A percentile compares a stretch with the other conserved stretches of the same genome.
phyloP scores from a whole-genome alignment of 1,284 basidiomycete genomes.

The Fomitopsis pinicola region DNA sequence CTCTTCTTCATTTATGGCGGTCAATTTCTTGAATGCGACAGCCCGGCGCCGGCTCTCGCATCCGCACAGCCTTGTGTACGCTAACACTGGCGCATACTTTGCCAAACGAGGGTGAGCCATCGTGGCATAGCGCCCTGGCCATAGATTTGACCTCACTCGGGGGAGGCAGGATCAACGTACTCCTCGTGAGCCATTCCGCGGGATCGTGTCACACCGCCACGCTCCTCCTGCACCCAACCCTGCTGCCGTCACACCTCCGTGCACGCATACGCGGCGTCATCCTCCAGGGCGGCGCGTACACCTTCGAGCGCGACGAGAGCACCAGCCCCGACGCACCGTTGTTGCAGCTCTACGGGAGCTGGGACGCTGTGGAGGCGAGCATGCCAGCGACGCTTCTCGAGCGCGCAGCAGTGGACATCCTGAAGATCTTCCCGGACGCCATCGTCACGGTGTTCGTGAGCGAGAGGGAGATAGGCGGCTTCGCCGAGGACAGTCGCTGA shows the following conservation, averaged over 20 bases:
- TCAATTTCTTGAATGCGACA: slow-evolving; percentile 47
- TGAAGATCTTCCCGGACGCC: slow-evolving; percentile 39
- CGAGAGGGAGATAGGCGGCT: slow-evolving; percentile 46
- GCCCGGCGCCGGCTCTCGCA: slow-evolving; percentile 39
- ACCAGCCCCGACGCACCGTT: slow-evolving; percentile 22
- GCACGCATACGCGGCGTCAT: slow-evolving; percentile 40
- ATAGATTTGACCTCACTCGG: background rate
- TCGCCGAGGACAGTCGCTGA: slow-evolving; percentile 30
- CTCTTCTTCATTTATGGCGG: slow-evolving; percentile 65
- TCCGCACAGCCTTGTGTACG: slow-evolving; percentile 44
- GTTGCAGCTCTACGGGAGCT: slow-evolving; percentile 42
- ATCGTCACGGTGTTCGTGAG: slow-evolving; percentile 37
- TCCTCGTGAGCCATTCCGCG: slow-evolving; percentile 55
- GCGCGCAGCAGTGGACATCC: slow-evolving; percentile 28
- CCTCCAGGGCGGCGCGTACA: slow-evolving; percentile 42
- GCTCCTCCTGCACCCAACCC: slow-evolving; percentile 36
- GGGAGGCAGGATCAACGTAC: slow-evolving; percentile 34
- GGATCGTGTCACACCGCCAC: slow-evolving; percentile 48
- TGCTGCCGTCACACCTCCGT: slow-evolving; percentile 32
- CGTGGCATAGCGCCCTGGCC: too few relatives aligned
- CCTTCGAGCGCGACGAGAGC: slow-evolving; percentile 25
- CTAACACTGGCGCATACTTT: slow-evolving; percentile 54
- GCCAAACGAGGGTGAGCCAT: slow-evolving; percentile 40
- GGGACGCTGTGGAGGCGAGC: slow-evolving; percentile 34
- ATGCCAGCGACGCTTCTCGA: slow-evolving; percentile 37